Base-by-base conservation (phyloP, 1,284 basidiomycete species). In the Rhodotorula sp. region DNA sequence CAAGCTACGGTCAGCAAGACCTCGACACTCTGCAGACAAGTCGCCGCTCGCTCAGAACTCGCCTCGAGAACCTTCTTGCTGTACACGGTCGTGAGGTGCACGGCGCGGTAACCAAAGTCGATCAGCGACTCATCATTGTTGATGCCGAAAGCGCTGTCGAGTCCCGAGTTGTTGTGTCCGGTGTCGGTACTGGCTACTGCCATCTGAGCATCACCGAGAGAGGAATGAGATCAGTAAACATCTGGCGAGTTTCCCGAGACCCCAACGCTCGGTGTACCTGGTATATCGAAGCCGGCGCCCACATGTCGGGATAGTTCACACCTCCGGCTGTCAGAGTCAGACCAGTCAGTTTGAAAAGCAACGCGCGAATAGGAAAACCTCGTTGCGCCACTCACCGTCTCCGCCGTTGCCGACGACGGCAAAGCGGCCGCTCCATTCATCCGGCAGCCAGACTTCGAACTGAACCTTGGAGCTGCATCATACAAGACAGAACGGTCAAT, bases 361-460 rank as follows among this genome's bases (percentile, higher is more conserved):
- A n/a, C n/a, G n/a, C n/a, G n/a, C n/a, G n/a, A n/a, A n/a, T n/a
- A n/a, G n/a, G n/a, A n/a, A n/a, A n/a, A n/a, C n/a, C 33, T 37
- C 33, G 10, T 37, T 6, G 6, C 10, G 33, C 33, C 33, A 37
- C 33, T 37, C 33, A 37, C 33, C 67, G 6, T 64, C 69, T 8
- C 75, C 61, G 15, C 70, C 76, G 60, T 77, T 77, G 4, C 76
- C 75, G 45, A 77, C 73, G 62, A 76, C 69, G 24, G 68, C 62
- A 45, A 75, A 75, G 10, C 74, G 68, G 2, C 67, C 70, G n/a
- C 60, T 71, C 76, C 76, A 77, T 3, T 45, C 59, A 10, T 63
- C 55, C 22, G 76, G n/a, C n/a, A n/a, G n/a, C n/a, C n/a, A n/a
- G 76, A 77, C 67, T 45, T 77, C 76, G 69, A 77, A 77, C 55